A percentile compares a stretch with the other conserved stretches of the same genome.
Evolutionary conservation across 169 alveolate species (phyloP).

Genomic region (Eimeria praecox): DNA sequence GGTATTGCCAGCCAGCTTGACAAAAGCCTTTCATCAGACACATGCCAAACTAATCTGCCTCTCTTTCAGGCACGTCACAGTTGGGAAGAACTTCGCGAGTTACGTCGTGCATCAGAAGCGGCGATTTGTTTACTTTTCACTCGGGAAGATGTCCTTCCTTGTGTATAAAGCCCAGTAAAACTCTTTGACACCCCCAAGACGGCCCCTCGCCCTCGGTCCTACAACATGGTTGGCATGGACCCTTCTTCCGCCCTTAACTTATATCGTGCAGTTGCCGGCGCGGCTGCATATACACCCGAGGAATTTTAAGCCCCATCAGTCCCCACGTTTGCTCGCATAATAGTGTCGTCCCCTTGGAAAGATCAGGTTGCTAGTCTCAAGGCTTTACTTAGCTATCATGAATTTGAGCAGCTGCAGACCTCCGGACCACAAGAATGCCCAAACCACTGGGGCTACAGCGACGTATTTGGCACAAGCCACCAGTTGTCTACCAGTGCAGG

Average conservation of each 20-base stretch:
- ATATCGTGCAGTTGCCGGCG: not conserved
- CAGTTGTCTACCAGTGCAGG: not conserved
- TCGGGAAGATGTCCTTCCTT: constrained; percentile 89
- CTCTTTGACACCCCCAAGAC: not conserved
- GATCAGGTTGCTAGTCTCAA: not conserved
- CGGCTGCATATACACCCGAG: not conserved
- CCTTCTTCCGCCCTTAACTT: not conserved
- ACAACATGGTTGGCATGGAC: not conserved
- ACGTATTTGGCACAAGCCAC: not conserved
- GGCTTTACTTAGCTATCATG: not conserved
- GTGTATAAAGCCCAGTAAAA: constrained; percentile 86
- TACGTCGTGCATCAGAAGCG: constrained; percentile 91
- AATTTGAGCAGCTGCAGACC: not conserved
- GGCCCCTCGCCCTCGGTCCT: not conserved
- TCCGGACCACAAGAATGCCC: not conserved
- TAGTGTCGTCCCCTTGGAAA: not conserved
- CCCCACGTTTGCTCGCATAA: not conserved
- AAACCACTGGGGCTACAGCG: not conserved
- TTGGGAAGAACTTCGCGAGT: constrained; percentile 91
- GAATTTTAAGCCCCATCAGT: not conserved
- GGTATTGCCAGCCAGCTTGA: not conserved
- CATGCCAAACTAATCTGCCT: not conserved
- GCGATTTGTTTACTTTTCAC: constrained; percentile 89
- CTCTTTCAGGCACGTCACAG: constrained; percentile 88
- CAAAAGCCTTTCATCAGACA: not conserved